Evolutionary conservation across 345 rosid genomes (phyloP), one percentile per base, ranked within the genome.

Genomic region (Passiflora organensis): DNA sequence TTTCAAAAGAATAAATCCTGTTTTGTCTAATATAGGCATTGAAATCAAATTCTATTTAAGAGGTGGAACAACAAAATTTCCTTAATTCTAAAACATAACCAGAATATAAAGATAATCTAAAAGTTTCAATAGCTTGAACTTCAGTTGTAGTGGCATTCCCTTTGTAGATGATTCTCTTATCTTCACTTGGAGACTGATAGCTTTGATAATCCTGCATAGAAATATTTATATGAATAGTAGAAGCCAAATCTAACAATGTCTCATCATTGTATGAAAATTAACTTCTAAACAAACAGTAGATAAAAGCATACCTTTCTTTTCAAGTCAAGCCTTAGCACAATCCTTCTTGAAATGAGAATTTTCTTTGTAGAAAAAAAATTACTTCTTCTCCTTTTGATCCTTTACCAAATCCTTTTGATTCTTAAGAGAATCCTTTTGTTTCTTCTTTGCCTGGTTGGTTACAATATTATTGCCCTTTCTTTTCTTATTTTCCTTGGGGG

Each of bases 1-100:
- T 57, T 22, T 51, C 5, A 45, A 57, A 57, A 5, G 51, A 57
- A 13, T 13, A 44, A 13, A 43, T 23, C 50, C 1, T 8, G 0
- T 0, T 34, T 59, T 46, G 32, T 48, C 54, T 43, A 59, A 59
- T 28, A 11, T 14, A 47, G 32, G 22, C 47, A 59, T 48, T 32
- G 6, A 59, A 59, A 47, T 16, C 14, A 59, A 13, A 59, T 48
- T 59, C 6, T 6, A 10, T 19, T 13, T 46, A 59, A 58, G 48
- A 1, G 43, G 36, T 6, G 15, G 20, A 13, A 48, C 63, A 47
- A 47, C 19, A 48, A 13, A 46, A 36, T 18, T 46, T 9, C 34
- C 32, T 0, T 14, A 32, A 37, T 46, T 21, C 54, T 21, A 48
- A 47, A 59, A 32, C 47, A 28, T 18, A 32, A 5, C 32, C 0